Evolutionary conservation across 148 eudicot species (phyloP), one percentile per base, ranked within the genome.

Genomic region (Tetragonia tetragonoides): DNA sequence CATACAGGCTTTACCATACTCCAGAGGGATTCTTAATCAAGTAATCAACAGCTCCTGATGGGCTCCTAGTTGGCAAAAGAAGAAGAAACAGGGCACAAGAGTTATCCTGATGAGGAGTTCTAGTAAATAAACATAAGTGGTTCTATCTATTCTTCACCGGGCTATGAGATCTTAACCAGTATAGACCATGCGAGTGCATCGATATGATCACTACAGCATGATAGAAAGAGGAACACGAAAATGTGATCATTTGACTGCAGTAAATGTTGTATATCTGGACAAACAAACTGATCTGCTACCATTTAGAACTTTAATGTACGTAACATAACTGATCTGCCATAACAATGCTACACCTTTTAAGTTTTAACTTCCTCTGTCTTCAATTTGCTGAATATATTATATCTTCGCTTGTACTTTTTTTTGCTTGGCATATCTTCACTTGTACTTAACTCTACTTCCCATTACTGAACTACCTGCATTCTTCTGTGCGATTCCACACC

Each of bases 61-160:
- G 56, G 80, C 20, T 42, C 57, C 47, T 59, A 37, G 23, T n/a
- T n/a, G 2, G 44, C 46, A 10, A 24, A 41, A 17, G 24, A 39
- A 42, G 53, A 68, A 60, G 68, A 44, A 5, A 69, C 14, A 18
- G 46, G 24, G 28, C 68, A 71, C 5, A 17, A 64, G 16, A 46
- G 15, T 54, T 28, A 37, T 44, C 20, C 24, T 6, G 57, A 46
- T 16, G 44, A 70, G 34, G 15, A 42, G 4, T 62, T 61, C 75
- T 68, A 41, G 67, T 39, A 47, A 54, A 49, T 21, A 60, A 46
- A 6, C 75, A 69, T 37, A 24, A 78, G 69, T 17, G 34, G 41
- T 76, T 49, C 63, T 38, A 56, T 44, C 18, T 24, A 40, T 3
- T 17, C n/a, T 65, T 21, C 62, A 49, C 18, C 12, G 6, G 40